A percentile compares a stretch with the other conserved stretches of the same genome.
These are phyloP conservation scores for Penicillium psychrofluorescens DNA, from an alignment of 495 filamentous ascomycete genomes.

Conservation along the genomic window DNA sequence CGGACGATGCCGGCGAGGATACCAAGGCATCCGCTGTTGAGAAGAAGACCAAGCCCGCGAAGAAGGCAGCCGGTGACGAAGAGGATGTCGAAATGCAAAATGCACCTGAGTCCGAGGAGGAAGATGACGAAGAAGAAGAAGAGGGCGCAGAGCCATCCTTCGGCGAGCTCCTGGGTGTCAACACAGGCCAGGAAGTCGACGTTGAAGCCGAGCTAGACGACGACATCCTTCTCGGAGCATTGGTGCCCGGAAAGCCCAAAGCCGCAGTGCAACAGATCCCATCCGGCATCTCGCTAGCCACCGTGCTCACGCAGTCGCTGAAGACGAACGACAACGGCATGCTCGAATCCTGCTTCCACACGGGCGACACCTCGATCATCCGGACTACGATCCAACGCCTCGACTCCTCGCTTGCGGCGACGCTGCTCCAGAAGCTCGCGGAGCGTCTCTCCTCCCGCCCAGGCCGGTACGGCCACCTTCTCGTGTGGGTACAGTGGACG, in stretches of 20 bases:
- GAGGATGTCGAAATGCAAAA: constrained; percentile 41
- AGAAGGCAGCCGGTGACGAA: constrained; percentile 23
- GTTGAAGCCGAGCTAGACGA: constrained; percentile 53
- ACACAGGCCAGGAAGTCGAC: constrained; percentile 63
- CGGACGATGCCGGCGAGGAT: constrained; percentile 33
- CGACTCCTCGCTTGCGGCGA: constrained; percentile 71
- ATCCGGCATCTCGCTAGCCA: constrained; percentile 74
- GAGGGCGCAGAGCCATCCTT: constrained; percentile 67
- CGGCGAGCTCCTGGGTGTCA: constrained; percentile 74
- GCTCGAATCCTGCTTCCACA: constrained; percentile 86
- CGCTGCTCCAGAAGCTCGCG: constrained; percentile 73
- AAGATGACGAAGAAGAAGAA: constrained; percentile 40
- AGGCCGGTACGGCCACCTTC: constrained; percentile 82
- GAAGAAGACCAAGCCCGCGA: constrained; percentile 26
- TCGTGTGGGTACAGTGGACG: constrained; percentile 94
- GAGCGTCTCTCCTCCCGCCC: constrained; percentile 81
- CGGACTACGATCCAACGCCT: constrained; percentile 84
- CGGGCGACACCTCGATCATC: constrained; percentile 64
- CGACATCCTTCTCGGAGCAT: constrained; percentile 30
- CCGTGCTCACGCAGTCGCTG: constrained; percentile 85
- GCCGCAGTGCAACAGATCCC: constrained; percentile 48
- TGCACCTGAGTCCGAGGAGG: constrained; percentile 26
- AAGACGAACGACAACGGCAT: constrained; percentile 81
- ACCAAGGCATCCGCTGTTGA: constrained; percentile 20
- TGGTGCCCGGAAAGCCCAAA: constrained; percentile 32